Conservation (phyloP, 2,329 filamentous ascomycete species). For the Beauveria medogensis region DNA sequence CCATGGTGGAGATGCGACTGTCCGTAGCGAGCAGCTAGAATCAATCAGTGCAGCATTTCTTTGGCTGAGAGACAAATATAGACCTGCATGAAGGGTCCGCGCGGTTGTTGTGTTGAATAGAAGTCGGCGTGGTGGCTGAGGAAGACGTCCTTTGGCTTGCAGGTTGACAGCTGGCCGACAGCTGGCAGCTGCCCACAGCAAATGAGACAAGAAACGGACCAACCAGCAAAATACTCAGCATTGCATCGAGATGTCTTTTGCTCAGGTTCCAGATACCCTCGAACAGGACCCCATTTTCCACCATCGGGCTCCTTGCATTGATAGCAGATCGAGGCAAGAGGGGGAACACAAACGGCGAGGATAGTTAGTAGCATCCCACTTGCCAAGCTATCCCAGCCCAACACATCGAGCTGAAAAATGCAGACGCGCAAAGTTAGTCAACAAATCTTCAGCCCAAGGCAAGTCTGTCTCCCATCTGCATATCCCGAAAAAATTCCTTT, state of each 20-base stretch:
- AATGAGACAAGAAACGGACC: not conserved
- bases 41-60: not conserved
- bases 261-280: not conserved
- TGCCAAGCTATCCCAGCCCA: not conserved
- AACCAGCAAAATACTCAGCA: not conserved
- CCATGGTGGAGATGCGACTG: not conserved
- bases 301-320: not conserved
- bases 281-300: not conserved
- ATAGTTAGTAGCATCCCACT: not conserved
- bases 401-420: not conserved
- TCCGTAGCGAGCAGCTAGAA: not conserved
- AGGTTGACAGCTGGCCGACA: not conserved
- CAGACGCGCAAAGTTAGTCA: not conserved
- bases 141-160: not conserved
- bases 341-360: not conserved
- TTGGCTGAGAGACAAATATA: not conserved
- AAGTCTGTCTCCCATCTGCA: not conserved
- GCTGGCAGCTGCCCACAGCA: conserved; percentile 1
- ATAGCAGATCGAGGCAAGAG: not conserved
- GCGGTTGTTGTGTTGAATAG: not conserved
- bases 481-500: not conserved
- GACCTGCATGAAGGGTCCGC: not conserved
- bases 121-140: not conserved
- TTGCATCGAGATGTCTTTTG: not conserved
- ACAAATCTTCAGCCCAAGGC: not conserved